Evolutionary conservation across 345 rosid genomes (phyloP).

Genomic region (Turnera subulata): DNA sequence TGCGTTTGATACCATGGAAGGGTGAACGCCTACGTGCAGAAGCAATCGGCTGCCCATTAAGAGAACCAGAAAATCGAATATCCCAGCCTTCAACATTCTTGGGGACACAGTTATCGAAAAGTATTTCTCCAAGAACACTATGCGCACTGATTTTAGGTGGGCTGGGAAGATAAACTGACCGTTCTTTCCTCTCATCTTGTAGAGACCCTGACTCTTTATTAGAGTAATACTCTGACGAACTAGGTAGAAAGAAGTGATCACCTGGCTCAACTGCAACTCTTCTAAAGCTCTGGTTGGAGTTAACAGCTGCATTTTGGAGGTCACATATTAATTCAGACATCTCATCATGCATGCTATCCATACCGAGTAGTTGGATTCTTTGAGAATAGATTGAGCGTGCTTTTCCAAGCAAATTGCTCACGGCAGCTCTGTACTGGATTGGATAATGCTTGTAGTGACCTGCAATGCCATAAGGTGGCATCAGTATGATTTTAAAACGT

Average conservation of each 20-base stretch:
- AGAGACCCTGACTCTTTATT: slow-evolving; percentile 35
- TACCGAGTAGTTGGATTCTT: slow-evolving; percentile 48
- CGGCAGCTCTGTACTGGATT: slow-evolving; percentile 64
- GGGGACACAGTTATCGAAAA: slow-evolving; percentile 85
- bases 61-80: slow-evolving; percentile 64
- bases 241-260: slow-evolving; percentile 83
- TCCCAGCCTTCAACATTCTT: slow-evolving; percentile 98
- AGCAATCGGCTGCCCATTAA: slow-evolving; percentile 65
- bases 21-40: slow-evolving; percentile 52
- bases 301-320: slow-evolving; percentile 85
- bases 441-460: slow-evolving; percentile 57
- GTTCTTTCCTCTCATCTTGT: slow-evolving; percentile 51
- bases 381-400: slow-evolving; percentile 36
- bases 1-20: slow-evolving; percentile 41
- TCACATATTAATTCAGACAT: slow-evolving; percentile 74
- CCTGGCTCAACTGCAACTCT: slow-evolving; percentile 74
- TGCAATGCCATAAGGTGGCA: slow-evolving; percentile 7
- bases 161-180: slow-evolving; percentile 34
- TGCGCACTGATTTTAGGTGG: slow-evolving; percentile 72
- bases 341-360: slow-evolving; percentile 49
- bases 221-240: slow-evolving; percentile 47
- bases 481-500: background rate
- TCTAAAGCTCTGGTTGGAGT: slow-evolving; percentile 81
- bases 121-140: slow-evolving; percentile 76
- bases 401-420: slow-evolving; percentile 60